Conservation (phyloP, 495 filamentous ascomycete genomes). For the Hypoxylon perforatum region DNA sequence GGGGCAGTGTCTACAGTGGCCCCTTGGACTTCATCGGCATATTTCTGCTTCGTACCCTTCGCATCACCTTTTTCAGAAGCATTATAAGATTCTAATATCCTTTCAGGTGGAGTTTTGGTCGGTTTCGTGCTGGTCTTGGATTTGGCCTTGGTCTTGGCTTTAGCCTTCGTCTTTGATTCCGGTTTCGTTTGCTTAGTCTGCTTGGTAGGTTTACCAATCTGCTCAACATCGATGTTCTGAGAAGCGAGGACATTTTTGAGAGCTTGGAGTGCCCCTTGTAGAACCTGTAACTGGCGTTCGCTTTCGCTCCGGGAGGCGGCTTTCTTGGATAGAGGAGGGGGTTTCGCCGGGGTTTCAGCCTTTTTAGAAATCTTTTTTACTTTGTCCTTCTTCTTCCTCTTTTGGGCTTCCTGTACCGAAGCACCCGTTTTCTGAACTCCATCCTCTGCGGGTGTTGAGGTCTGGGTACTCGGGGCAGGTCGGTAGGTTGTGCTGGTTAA, state of each 20-base stretch:
- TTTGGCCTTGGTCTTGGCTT: slow-evolving; percentile 19
- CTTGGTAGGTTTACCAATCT: slow-evolving; percentile 17
- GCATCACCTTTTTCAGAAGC: background rate
- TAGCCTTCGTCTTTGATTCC: slow-evolving; percentile 6
- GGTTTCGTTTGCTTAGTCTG: background rate
- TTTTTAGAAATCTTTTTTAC: slow-evolving; percentile 11
- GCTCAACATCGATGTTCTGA: slow-evolving; percentile 40
- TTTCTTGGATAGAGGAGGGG: background rate
- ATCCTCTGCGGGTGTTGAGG: slow-evolving; percentile 4
- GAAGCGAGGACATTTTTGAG: slow-evolving; percentile 41
- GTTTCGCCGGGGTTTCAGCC: background rate
- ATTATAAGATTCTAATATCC: background rate
- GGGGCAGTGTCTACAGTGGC: no score
- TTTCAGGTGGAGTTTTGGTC: background rate
- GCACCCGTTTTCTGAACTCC: background rate
- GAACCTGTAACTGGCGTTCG: slow-evolving; percentile 34
- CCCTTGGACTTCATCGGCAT: no score
- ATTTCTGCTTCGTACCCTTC: background rate
- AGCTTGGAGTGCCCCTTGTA: slow-evolving; percentile 36
- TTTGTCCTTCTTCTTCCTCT: slow-evolving; percentile 25
- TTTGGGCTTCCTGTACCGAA: slow-evolving; percentile 1
- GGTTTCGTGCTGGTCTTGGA: slow-evolving; percentile 1
- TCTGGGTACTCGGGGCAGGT: slow-evolving; percentile 8
- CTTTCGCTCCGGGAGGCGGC: background rate
- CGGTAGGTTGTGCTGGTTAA: slow-evolving; percentile 26